These are phyloP conservation scores for Mortierella hygrophila DNA, from an alignment of 192 early-diverging fungal genomes.

Conservation along the genomic window DNA sequence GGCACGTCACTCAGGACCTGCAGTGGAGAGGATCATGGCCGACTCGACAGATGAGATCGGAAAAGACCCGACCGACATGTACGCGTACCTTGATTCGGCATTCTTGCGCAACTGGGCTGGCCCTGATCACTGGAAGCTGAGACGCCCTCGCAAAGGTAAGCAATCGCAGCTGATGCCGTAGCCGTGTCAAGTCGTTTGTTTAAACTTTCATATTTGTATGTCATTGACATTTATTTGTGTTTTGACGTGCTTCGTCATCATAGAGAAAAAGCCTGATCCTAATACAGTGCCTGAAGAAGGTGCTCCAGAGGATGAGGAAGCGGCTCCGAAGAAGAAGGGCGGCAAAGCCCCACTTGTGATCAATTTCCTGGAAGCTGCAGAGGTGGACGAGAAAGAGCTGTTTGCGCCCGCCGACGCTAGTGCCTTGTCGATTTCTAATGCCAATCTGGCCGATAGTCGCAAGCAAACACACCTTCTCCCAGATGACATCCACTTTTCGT, in stretches of 20 bases:
- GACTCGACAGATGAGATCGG: slow-evolving; percentile 69
- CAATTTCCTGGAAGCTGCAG: slow-evolving; percentile 73
- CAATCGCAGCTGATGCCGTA: neutral
- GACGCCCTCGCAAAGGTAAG: slow-evolving; percentile 55
- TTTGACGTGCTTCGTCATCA: neutral
- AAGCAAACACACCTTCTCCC: slow-evolving; percentile 76
- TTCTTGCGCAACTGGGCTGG: slow-evolving; percentile 92
- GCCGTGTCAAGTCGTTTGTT: neutral
- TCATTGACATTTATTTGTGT: neutral
- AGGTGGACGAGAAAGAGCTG: slow-evolving; percentile 70
- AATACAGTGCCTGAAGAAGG: slow-evolving; percentile 16
- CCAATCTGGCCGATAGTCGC: slow-evolving; percentile 67
- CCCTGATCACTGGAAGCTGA: slow-evolving; percentile 90
- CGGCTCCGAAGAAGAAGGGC: slow-evolving; percentile 55
- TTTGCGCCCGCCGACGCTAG: slow-evolving; percentile 74
- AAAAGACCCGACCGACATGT: slow-evolving; percentile 74
- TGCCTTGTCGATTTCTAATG: slow-evolving; percentile 63
- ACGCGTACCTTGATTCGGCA: slow-evolving; percentile 90
- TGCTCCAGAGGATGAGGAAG: slow-evolving; percentile 40
- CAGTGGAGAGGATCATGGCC: slow-evolving; percentile 48
- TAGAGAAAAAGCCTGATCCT: slow-evolving; percentile 29
- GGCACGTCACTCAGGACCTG: slow-evolving; percentile 24
- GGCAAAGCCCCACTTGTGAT: slow-evolving; percentile 65
- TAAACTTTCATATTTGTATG: neutral
- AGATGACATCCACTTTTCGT: slow-evolving; percentile 82